Evolutionary conservation across 176 grass and related monocot genomes (phyloP).

Genomic region (Oryza rufipogon): DNA sequence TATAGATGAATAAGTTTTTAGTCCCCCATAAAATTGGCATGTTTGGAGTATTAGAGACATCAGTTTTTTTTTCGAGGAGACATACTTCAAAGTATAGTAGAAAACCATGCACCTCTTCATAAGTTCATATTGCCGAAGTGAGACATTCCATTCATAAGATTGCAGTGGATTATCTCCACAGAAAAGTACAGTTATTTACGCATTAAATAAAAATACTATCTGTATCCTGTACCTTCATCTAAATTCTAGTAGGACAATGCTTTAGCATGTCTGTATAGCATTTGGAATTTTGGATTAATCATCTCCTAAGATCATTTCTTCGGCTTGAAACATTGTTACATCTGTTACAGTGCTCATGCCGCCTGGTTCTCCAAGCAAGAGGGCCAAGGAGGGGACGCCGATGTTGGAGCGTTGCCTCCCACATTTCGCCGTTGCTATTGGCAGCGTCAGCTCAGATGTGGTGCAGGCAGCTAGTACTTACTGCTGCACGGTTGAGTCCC

Average conservation of each 20-base stretch:
- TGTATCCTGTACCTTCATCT: no score
- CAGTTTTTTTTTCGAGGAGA: no score
- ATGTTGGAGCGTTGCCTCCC: not conserved
- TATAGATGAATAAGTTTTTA: not conserved
- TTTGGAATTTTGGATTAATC: not conserved
- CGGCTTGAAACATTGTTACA: not conserved
- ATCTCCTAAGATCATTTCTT: not conserved
- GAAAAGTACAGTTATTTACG: not conserved
- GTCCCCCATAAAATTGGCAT: not conserved
- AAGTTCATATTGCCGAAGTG: not conserved
- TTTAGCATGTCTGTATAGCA: not conserved
- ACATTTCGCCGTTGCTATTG: not conserved
- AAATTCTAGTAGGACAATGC: not conserved
- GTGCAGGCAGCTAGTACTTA: not conserved
- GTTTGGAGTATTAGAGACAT: not conserved
- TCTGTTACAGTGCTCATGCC: not conserved
- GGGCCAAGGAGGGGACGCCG: not conserved
- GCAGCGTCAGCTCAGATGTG: constrained; percentile 20
- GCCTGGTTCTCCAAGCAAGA: not conserved
- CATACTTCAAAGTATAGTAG: not conserved
- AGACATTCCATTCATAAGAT: not conserved
- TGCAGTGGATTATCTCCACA: not conserved
- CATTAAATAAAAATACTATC: not conserved
- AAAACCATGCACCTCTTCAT: not conserved
- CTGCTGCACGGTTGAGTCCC: not conserved